Percentiles rank a stretch among this genome's conserved stretches.
Evolutionary conservation across 495 filamentous ascomycete species (phyloP).

Genomic region (Penicillium subrubescens): DNA sequence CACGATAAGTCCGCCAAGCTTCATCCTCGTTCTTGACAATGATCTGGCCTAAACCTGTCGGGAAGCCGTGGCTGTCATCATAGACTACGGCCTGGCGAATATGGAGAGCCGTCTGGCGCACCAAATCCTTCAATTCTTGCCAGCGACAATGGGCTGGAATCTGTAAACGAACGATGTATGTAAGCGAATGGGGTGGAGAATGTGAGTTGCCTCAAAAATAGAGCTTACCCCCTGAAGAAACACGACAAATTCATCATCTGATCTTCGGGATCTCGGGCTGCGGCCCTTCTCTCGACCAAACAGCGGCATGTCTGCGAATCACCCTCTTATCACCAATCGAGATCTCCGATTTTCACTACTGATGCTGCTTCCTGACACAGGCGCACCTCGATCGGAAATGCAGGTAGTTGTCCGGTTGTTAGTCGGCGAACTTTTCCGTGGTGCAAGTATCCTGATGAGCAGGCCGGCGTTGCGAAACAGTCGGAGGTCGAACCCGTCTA

Average conservation of each 20-base stretch:
- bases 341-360: not conserved
- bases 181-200: not conserved
- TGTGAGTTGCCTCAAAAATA: not conserved
- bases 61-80: conserved; percentile 48
- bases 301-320: conserved; percentile 32
- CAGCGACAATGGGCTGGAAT: conserved; percentile 51
- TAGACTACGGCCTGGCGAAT: conserved; percentile 53
- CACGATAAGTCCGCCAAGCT: conserved; percentile 51
- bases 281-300: conserved; percentile 38
- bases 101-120: conserved; percentile 50
- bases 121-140: conserved; percentile 52
- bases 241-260: conserved; percentile 50
- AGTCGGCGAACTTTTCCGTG: not conserved
- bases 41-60: conserved; percentile 50
- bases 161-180: conserved; percentile 19
- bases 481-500: conserved; percentile 19
- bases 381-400: conserved; percentile 1
- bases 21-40: conserved; percentile 54
- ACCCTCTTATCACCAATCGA: not conserved
- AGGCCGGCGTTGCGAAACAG: conserved; percentile 22
- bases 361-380: not conserved
- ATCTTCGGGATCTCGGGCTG: conserved; percentile 31
- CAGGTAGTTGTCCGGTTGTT: conserved; percentile 1
- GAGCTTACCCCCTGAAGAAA: conserved; percentile 49
- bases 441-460: conserved; percentile 6